Conservation (phyloP, 2,329 filamentous ascomycete species). For the Phoma herbarum region DNA sequence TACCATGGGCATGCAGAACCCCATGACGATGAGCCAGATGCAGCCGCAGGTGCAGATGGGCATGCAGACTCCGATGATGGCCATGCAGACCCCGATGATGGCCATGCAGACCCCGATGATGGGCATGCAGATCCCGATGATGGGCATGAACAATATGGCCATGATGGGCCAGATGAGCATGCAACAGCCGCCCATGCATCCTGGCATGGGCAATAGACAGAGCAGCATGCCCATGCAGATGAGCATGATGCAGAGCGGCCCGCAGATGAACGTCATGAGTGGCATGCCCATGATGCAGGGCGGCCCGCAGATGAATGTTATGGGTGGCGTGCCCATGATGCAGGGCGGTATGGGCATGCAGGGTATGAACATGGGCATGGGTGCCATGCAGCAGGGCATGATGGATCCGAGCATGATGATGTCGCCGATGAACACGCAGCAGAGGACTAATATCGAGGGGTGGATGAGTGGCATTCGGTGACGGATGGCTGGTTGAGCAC, state of each 20-base stretch:
- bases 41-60: neutral
- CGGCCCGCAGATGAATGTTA: slow-evolving; percentile 17
- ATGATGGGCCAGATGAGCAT: slow-evolving; percentile 18
- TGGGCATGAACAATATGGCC: slow-evolving; percentile 27
- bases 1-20: slow-evolving; percentile 8
- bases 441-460: slow-evolving; percentile 21
- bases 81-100: no score
- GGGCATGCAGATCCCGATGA: slow-evolving; percentile 25
- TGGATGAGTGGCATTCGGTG: slow-evolving; percentile 18
- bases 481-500: no score
- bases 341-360: slow-evolving; percentile 11
- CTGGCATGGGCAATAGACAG: slow-evolving; percentile 8
- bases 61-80: no score
- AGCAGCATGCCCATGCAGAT: slow-evolving; percentile 22
- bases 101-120: no score
- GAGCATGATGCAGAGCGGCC: slow-evolving; percentile 23
- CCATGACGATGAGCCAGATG: slow-evolving; percentile 20
- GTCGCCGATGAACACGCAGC: slow-evolving; percentile 15
- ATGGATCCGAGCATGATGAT: slow-evolving; percentile 2
- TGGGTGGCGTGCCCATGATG: slow-evolving; percentile 21
- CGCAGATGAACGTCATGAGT: slow-evolving; percentile 21
- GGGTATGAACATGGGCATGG: slow-evolving; percentile 15
- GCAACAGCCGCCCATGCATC: slow-evolving; percentile 4
- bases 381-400: neutral
- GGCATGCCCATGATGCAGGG: slow-evolving; percentile 28